Conservation (phyloP, 306 rosid species). For the Senna tora region DNA sequence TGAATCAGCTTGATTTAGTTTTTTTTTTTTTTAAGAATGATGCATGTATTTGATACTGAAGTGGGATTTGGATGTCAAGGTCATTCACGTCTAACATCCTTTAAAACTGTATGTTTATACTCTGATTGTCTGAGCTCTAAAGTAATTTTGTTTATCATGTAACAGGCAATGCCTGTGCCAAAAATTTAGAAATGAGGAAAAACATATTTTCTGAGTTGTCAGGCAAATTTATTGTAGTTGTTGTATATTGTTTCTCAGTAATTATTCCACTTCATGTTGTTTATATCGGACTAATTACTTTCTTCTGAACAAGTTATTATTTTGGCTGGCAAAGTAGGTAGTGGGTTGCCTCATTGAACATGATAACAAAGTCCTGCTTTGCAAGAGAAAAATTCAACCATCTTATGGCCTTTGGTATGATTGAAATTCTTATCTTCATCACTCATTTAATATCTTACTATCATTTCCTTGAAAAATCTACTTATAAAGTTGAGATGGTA, state of each 20-base stretch:
- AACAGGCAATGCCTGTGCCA: conserved; percentile 13
- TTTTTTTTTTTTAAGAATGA: neutral
- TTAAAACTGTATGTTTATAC: conserved; percentile 1
- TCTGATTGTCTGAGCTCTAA: neutral
- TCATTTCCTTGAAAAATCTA: conserved; percentile 11
- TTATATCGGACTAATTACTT: conserved; percentile 33
- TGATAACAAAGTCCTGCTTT: conserved; percentile 83
- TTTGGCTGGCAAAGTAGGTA: conserved; percentile 61
- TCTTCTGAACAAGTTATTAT: conserved; percentile 36
- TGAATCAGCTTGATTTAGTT: conserved; percentile 24
- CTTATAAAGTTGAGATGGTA: conserved; percentile 29
- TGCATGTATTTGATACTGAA: conserved; percentile 14
- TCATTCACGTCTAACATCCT: conserved; percentile 14
- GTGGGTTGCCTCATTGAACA: conserved; percentile 93
- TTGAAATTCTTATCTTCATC: conserved; percentile 30
- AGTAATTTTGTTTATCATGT: neutral
- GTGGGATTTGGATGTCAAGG: conserved; percentile 25
- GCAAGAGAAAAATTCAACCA: conserved; percentile 97
- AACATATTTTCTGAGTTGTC: conserved; percentile 17
- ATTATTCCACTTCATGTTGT: conserved; percentile 13
- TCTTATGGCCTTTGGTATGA: conserved; percentile 95
- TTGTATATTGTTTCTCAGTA: conserved; percentile 28
- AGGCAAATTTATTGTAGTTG: conserved; percentile 17
- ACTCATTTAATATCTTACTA: conserved; percentile 28
- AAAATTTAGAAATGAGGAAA: conserved; percentile 4